Evolutionary conservation across 495 filamentous ascomycete species (phyloP).

Genomic region (Tuber indicum): DNA sequence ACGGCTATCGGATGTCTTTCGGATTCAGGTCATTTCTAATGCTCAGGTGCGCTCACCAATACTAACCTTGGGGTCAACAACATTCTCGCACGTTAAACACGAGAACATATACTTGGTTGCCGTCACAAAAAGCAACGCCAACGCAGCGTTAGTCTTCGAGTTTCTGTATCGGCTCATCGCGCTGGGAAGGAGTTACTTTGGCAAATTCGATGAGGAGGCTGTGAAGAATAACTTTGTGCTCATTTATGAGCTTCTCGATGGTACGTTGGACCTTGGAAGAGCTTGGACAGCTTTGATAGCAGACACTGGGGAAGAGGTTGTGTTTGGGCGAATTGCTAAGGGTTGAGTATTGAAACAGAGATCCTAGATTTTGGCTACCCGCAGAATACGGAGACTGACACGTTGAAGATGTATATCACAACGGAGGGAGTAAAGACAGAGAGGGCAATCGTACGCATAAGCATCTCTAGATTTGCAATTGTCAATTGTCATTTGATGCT

Average conservation of each 20-base stretch:
- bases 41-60: slow-evolving; percentile 96
- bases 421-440: slow-evolving; percentile 98
- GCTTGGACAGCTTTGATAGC: not conserved
- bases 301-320: not conserved
- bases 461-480: not conserved
- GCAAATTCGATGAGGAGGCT: slow-evolving; percentile 98
- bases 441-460: slow-evolving; percentile 55
- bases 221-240: slow-evolving; percentile 99
- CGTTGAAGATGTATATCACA: slow-evolving; percentile 99
- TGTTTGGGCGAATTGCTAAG: slow-evolving; percentile 21
- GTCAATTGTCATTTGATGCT: slow-evolving; percentile 22
- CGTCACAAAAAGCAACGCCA: slow-evolving; percentile 98
- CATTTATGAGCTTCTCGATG: slow-evolving; percentile 96
- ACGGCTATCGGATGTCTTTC: slow-evolving; percentile 95
- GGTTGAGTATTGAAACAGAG: slow-evolving; percentile 51
- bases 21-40: slow-evolving; percentile 99
- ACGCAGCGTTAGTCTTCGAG: slow-evolving; percentile 97
- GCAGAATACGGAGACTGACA: slow-evolving; percentile 98
- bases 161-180: slow-evolving; percentile 88
- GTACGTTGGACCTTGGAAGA: slow-evolving; percentile 47
- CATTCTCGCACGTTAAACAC: slow-evolving; percentile 98
- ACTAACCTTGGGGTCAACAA: slow-evolving; percentile 92
- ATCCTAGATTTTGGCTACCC: slow-evolving; percentile 99
- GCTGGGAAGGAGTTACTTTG: slow-evolving; percentile 93
- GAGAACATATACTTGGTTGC: slow-evolving; percentile 99